phyloP scores from a whole-genome alignment of 805 yeast species.

The Phaffomyces thermotolerans region DNA sequence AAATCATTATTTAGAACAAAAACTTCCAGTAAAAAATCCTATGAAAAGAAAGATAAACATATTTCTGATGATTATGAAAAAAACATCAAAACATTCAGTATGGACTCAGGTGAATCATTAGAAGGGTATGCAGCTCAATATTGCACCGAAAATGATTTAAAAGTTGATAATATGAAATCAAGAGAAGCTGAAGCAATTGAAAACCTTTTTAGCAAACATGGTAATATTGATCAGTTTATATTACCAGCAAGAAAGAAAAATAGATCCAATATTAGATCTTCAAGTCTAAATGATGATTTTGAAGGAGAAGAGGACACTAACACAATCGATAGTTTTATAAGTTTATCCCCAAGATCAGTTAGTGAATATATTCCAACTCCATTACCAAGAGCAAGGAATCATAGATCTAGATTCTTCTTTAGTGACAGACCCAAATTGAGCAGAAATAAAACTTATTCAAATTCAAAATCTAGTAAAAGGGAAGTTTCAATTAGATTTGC shows the following conservation, averaged over 20 bases:
- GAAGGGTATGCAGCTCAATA: slow-evolving; percentile 16
- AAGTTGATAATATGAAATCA: slow-evolving; percentile 3
- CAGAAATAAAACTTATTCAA: not conserved
- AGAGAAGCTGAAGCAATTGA: slow-evolving; percentile 10
- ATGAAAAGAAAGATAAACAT: no score
- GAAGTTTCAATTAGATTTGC: slow-evolving; percentile 16
- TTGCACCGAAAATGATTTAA: slow-evolving; percentile 7
- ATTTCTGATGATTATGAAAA: no score
- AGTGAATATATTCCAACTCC: slow-evolving; percentile 16
- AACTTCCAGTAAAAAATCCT: not conserved
- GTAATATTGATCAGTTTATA: no score
- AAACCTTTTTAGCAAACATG: slow-evolving; percentile 1
- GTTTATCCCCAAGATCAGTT: slow-evolving; percentile 1
- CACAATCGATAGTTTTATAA: slow-evolving; percentile 2
- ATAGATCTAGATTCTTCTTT: slow-evolving; percentile 1
- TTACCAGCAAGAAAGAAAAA: not conserved
- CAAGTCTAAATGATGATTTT: no score
- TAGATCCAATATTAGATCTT: not conserved
- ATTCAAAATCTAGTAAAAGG: slow-evolving; percentile 2
- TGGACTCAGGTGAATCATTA: slow-evolving; percentile 22
- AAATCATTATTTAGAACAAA: slow-evolving; percentile 6
- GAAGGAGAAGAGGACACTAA: not conserved
- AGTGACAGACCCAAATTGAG: not conserved
- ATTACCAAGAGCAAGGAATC: slow-evolving; percentile 1
- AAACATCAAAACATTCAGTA: slow-evolving; percentile 4